Conservation (phyloP, 495 filamentous ascomycete genomes). For the Podospora comata region DNA sequence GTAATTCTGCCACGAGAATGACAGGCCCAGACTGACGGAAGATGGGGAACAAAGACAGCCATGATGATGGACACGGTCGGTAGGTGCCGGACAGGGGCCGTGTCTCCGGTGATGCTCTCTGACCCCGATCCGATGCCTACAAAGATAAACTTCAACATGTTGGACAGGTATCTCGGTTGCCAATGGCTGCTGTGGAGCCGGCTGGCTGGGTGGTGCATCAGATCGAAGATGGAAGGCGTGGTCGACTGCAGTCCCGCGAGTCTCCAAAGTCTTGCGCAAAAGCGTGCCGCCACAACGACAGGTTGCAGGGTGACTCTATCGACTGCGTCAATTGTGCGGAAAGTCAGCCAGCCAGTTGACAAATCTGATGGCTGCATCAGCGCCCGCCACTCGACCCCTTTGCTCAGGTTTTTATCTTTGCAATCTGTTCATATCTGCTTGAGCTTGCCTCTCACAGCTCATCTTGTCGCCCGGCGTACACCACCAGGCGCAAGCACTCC, state of each 20-base stretch:
- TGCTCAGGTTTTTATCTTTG: background rate
- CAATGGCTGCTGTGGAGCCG: background rate
- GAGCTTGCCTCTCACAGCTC: background rate
- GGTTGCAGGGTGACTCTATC: background rate
- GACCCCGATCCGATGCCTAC: background rate
- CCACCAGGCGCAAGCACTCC: background rate
- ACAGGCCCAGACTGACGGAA: background rate
- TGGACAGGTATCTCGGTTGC: background rate
- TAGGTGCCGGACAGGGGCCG: background rate
- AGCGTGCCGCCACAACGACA: background rate
- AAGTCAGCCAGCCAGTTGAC: slow-evolving; percentile 22
- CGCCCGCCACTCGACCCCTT: background rate
- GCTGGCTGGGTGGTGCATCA: background rate
- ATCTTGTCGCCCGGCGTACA: background rate
- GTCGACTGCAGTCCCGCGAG: background rate
- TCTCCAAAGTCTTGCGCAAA: background rate
- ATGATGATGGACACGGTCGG: background rate
- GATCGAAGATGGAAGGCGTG: background rate
- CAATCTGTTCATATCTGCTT: background rate
- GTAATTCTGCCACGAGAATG: background rate
- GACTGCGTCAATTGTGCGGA: slow-evolving; percentile 34
- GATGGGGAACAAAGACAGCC: background rate
- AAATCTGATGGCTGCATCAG: slow-evolving; percentile 10
- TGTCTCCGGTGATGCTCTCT: background rate
- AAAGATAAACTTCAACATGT: background rate